Percentiles rank a stretch among this genome's conserved stretches.
Evolutionary conservation across 208 protist genomes (phyloP).

Genomic region (Vickermania ingenoplastis): DNA sequence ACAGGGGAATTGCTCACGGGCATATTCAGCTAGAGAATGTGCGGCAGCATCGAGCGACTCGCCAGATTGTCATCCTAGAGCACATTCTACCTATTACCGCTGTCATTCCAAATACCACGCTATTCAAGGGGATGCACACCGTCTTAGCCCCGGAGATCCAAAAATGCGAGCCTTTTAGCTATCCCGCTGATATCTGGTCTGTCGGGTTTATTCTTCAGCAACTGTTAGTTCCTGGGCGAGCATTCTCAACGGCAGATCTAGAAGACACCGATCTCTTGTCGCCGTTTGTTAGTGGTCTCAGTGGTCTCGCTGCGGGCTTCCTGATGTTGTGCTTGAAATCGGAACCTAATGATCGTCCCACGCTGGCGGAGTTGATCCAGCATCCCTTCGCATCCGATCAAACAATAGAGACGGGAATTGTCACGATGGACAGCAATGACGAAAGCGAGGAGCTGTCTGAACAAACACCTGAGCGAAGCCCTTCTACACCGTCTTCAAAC

Average conservation of each 20-base stretch:
- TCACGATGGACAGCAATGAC: not conserved
- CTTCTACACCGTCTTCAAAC: not conserved
- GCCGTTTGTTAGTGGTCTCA: conserved; percentile 28
- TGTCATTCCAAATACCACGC: conserved; percentile 28
- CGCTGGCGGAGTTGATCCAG: conserved; percentile 30
- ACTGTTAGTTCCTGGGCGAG: conserved; percentile 22
- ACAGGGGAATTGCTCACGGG: conserved; percentile 36
- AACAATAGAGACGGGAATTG: not conserved
- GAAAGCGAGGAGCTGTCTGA: not conserved
- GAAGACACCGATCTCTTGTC: conserved; percentile 59
- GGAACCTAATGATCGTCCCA: conserved; percentile 32
- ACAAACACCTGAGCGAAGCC: not conserved
- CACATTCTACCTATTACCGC: conserved; percentile 56
- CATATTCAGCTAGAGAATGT: conserved; percentile 31
- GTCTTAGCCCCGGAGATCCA: conserved; percentile 62
- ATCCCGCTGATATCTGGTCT: conserved; percentile 63
- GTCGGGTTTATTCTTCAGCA: conserved; percentile 61
- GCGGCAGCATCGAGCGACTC: conserved; percentile 5
- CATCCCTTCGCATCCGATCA: conserved; percentile 42
- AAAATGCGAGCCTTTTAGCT: conserved; percentile 25
- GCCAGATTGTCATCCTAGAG: conserved; percentile 21
- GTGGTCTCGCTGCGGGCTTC: conserved; percentile 29
- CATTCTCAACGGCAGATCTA: conserved; percentile 45
- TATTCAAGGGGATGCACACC: conserved; percentile 18
- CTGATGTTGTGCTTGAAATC: conserved; percentile 59